Evolutionary conservation across 2,329 filamentous ascomycete species (phyloP).

Genomic region (Phaeosphaeria sp.): DNA sequence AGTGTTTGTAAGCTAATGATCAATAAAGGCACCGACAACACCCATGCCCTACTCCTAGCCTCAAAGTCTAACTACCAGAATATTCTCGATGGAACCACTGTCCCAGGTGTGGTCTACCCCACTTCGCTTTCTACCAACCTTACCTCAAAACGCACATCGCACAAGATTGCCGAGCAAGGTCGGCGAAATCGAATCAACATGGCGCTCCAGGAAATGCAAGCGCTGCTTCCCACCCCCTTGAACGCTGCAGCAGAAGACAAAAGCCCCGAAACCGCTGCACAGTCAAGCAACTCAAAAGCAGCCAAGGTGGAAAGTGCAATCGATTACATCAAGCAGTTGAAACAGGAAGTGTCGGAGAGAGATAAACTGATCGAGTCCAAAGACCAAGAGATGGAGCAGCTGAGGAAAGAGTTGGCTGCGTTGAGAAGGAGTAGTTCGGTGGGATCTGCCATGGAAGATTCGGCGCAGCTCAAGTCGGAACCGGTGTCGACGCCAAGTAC

Average conservation of each 20-base stretch:
- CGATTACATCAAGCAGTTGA: slow-evolving; percentile 87
- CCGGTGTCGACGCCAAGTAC: slow-evolving; percentile 17
- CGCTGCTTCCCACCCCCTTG: slow-evolving; percentile 71
- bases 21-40: slow-evolving; percentile 59
- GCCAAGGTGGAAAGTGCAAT: slow-evolving; percentile 98
- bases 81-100: slow-evolving; percentile 88
- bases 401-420: slow-evolving; percentile 59
- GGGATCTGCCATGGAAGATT: slow-evolving; percentile 10
- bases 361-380: slow-evolving; percentile 68
- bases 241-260: slow-evolving; percentile 39
- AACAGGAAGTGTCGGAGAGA: slow-evolving; percentile 73
- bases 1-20: slow-evolving; percentile 14
- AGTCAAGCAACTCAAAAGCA: slow-evolving; percentile 73
- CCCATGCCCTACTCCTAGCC: slow-evolving; percentile 77
- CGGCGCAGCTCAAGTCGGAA: slow-evolving; percentile 19
- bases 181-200: slow-evolving; percentile 94
- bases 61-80: slow-evolving; percentile 99
- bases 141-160: slow-evolving; percentile 94
- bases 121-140: slow-evolving; percentile 90
- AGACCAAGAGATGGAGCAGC: slow-evolving; percentile 64
- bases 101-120: slow-evolving; percentile 89
- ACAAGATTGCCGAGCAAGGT: slow-evolving; percentile 97
- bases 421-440: slow-evolving; percentile 29
- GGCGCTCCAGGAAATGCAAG: slow-evolving; percentile 88
- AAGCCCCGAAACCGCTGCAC: slow-evolving; percentile 49